Evolutionary conservation across 441 rosid species (phyloP).

Genomic region (Rhodomyrtus psidioides): DNA sequence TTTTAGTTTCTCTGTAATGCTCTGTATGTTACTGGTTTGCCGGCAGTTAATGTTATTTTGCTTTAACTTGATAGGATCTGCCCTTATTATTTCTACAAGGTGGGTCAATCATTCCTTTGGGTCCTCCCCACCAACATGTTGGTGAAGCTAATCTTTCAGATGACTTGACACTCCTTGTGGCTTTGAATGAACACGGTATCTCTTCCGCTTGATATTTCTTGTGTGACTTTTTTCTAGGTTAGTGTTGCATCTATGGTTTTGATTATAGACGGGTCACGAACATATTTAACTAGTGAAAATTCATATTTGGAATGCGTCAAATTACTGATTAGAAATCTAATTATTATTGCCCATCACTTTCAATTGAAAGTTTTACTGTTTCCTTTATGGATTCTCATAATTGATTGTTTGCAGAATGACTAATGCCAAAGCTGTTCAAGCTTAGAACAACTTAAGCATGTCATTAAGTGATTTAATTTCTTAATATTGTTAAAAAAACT

Average conservation of each 20-base stretch:
- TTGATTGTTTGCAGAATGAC: background rate
- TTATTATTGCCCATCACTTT: background rate
- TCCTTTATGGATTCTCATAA: background rate
- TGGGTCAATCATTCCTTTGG: slow-evolving; percentile 73
- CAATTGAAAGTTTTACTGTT: background rate
- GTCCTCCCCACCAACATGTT: slow-evolving; percentile 65
- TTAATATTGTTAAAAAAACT: background rate
- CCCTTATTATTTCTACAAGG: slow-evolving; percentile 86
- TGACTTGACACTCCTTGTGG: slow-evolving; percentile 72
- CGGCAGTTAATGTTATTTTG: background rate
- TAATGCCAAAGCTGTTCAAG: background rate
- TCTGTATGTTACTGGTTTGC: background rate
- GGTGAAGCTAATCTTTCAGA: slow-evolving; percentile 58
- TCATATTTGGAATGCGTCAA: background rate
- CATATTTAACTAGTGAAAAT: background rate
- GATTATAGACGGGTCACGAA: background rate
- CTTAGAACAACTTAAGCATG: background rate
- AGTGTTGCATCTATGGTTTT: background rate
- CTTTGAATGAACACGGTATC: slow-evolving; percentile 82
- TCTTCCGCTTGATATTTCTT: slow-evolving; percentile 2
- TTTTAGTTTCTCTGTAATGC: background rate
- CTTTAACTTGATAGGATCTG: slow-evolving; percentile 50
- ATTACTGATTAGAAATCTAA: background rate
- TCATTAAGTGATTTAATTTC: background rate
- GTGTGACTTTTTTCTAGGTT: background rate